Conservation (phyloP, 176 grass and related monocot genomes). For the Dendrocalamus sinicus region DNA sequence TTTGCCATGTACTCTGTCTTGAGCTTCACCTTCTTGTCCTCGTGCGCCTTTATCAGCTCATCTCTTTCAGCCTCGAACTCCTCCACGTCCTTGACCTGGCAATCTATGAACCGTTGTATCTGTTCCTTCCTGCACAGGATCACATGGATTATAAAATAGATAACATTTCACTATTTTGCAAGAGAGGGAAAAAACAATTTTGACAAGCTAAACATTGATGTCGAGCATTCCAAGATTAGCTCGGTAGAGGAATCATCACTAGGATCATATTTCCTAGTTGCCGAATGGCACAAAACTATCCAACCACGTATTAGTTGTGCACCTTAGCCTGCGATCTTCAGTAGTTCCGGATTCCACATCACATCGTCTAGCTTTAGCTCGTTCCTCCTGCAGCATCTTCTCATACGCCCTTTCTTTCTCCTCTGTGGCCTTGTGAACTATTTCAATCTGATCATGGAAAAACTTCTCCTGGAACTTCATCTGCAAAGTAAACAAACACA, state of each 20-base stretch:
- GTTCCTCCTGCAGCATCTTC: slow-evolving; percentile 63
- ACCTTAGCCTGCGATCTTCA: slow-evolving; percentile 67
- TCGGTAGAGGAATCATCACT: neutral
- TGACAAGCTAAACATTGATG: neutral
- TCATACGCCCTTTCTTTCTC: slow-evolving; percentile 70
- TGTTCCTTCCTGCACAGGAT: slow-evolving; percentile 63
- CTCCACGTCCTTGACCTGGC: slow-evolving; percentile 65
- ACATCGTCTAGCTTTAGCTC: slow-evolving; percentile 57
- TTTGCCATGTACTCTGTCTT: slow-evolving; percentile 66
- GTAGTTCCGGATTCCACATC: slow-evolving; percentile 59
- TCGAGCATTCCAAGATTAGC: neutral
- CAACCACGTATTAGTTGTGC: neutral
- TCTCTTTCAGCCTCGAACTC: slow-evolving; percentile 64
- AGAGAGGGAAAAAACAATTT: neutral
- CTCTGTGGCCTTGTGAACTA: slow-evolving; percentile 62
- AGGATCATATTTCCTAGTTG: neutral
- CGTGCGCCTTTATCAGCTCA: slow-evolving; percentile 52
- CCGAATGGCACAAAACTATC: neutral
- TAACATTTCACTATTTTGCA: neutral
- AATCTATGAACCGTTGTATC: slow-evolving; percentile 61
- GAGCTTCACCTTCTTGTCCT: slow-evolving; percentile 60
- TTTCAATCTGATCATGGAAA: slow-evolving; percentile 74
- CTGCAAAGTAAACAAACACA: slow-evolving; percentile 50
- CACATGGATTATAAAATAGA: neutral
- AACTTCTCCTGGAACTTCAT: slow-evolving; percentile 77